phyloP scores from a whole-genome alignment of 2,329 filamentous ascomycete species.

The Venturia oleaginea region DNA sequence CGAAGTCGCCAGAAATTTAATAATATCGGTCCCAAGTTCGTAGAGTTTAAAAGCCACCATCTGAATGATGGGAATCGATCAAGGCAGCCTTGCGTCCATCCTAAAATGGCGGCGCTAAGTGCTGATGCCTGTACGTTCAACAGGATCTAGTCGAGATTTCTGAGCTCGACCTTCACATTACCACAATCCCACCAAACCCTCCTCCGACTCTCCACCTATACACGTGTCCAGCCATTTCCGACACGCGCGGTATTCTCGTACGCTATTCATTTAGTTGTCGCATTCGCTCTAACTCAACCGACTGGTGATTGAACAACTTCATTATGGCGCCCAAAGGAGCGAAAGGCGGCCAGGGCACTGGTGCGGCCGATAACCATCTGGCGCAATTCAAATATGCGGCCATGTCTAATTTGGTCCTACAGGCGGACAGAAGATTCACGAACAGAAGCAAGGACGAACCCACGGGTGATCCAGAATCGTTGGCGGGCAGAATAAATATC shows the following conservation, averaged over 20 bases:
- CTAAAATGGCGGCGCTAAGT: not conserved
- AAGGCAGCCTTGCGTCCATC: not conserved
- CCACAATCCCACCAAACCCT: not conserved
- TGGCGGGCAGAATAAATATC: slow-evolving; percentile 88
- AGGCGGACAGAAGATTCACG: slow-evolving; percentile 95
- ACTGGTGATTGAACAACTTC: slow-evolving; percentile 1
- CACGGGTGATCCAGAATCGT: slow-evolving; percentile 93
- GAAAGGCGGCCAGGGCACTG: slow-evolving; percentile 10
- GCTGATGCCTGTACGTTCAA: not conserved
- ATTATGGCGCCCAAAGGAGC: slow-evolving; percentile 12
- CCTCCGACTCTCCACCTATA: not conserved
- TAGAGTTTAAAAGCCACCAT: no score
- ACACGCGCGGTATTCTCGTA: not conserved
- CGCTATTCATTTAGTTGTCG: not conserved
- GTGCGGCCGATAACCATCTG: slow-evolving; percentile 48
- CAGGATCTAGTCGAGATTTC: not conserved
- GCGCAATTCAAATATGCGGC: slow-evolving; percentile 98
- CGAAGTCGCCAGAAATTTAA: no score
- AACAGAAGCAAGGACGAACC: slow-evolving; percentile 88
- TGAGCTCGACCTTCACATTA: not conserved
- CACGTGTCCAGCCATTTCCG: not conserved
- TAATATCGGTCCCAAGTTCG: no score
- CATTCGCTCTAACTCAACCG: not conserved
- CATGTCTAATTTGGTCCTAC: slow-evolving; percentile 99
- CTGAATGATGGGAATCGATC: not conserved